These are phyloP conservation scores for Stereocaulon alpinum DNA, from an alignment of 495 filamentous ascomycete species.

Conservation along the genomic window DNA sequence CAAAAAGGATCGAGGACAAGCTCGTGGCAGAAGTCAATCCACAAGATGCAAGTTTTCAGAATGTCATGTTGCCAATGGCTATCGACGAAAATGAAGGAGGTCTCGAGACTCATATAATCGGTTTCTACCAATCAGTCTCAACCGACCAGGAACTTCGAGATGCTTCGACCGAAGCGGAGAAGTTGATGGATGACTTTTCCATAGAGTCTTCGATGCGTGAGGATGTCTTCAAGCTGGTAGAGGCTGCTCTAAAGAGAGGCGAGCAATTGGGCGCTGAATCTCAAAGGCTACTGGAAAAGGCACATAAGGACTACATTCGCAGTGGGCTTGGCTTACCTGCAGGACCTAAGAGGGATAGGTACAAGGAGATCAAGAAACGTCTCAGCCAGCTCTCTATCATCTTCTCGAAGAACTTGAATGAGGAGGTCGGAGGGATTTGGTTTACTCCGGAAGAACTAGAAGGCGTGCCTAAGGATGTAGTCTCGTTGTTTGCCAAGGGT, in stretches of 20 bases:
- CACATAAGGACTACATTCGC: conserved; percentile 54
- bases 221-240: conserved; percentile 54
- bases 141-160: conserved; percentile 57
- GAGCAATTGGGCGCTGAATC: conserved; percentile 56
- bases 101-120: conserved; percentile 50
- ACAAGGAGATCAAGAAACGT: conserved; percentile 65
- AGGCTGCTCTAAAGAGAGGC: conserved; percentile 47
- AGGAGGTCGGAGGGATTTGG: conserved; percentile 59
- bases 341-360: conserved; percentile 50
- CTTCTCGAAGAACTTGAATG: conserved; percentile 61
- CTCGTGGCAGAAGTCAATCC: conserved; percentile 58
- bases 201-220: conserved; percentile 60
- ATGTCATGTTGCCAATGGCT: conserved; percentile 52
- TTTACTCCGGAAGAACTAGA: conserved; percentile 51
- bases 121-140: conserved; percentile 76
- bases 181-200: conserved; percentile 55
- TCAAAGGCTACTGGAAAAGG: conserved; percentile 54
- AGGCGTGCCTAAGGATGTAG: conserved; percentile 53
- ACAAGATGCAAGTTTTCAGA: conserved; percentile 55
- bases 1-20: conserved; percentile 60
- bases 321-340: conserved; percentile 54
- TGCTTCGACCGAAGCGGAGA: conserved; percentile 58
- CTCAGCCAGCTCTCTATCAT: conserved; percentile 53
- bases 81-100: conserved; percentile 56
- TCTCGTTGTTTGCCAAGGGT: conserved; percentile 57